Evolutionary conservation across 768 basidiomycete species (phyloP).

Genomic region (Cyclocybe cylindracea): DNA sequence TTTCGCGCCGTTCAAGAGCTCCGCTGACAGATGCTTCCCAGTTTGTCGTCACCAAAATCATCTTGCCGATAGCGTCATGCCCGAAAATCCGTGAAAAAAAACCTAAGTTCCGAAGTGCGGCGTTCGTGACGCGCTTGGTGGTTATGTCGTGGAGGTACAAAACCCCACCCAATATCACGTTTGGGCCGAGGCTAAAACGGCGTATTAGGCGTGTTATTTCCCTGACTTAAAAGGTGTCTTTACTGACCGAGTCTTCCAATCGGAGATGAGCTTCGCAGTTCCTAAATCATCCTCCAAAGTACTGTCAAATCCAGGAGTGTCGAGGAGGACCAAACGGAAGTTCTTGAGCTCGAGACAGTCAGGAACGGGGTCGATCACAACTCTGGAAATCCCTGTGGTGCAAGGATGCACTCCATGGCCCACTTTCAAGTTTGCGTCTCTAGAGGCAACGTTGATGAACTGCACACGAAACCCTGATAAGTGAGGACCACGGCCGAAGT

Average conservation of each 20-base stretch:
- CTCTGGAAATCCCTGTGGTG: not conserved
- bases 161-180: conserved; percentile 15
- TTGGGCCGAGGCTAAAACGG: not conserved
- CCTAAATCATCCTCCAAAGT: conserved; percentile 15
- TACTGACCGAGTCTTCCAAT: conserved; percentile 15
- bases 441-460: conserved; percentile 17
- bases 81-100: too few species aligned
- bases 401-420: conserved; percentile 15
- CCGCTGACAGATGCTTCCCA: too few species aligned
- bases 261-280: conserved; percentile 16
- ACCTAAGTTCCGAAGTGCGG: not conserved
- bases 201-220: not conserved
- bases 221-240: not conserved
- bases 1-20: too few species aligned
- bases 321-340: conserved; percentile 16
- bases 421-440: conserved; percentile 5
- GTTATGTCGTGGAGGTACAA: conserved; percentile 24
- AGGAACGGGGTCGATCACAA: not conserved
- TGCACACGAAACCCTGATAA: not conserved
- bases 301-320: conserved; percentile 23
- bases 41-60: too few species aligned
- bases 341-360: not conserved
- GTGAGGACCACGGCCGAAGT: not conserved
- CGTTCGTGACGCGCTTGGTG: conserved; percentile 9
- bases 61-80: too few species aligned